Base-by-base conservation (phyloP, 139 green algal species). In the Chloropicon primus region DNA sequence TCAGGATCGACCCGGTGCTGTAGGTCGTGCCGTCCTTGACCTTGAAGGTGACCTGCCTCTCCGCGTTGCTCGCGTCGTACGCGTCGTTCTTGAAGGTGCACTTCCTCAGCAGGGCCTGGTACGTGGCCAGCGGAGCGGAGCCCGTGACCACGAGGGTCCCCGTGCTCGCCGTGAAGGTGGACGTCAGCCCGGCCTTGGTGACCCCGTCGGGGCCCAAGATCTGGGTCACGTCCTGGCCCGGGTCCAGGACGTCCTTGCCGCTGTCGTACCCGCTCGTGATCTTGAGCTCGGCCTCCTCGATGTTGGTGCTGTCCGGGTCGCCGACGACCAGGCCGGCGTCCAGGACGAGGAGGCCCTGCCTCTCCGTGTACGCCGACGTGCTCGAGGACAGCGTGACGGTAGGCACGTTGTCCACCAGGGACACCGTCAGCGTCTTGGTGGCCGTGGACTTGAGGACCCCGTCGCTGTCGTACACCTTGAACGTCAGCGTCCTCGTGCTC, bases 121-220 rank as follows among this genome's bases (percentile, higher is more conserved):
- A 75, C 5, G 72, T 53, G 5, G n/a, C 24, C 27, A 54, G 28
- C 78, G 41, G 76, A 78, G 73, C 27, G 72, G 72, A 78, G 27
- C 78, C 78, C 29, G 73, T 78, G 78, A 82, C 25, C 2, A 72
- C 78, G 24, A 78, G n/a, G 2, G 72, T 78, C 21, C 72, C 73
- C 41, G 41, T 62, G 27, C 78, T 72, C 1, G 72, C 72, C 21
- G 78, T 78, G 27, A 23, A 22, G 71, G 22, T 23, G 23, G 78
- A 75, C 2, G 78, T 82, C 22, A 72, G 23, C 24, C 25, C 26
- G 23, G 78, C 77, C 5, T 74, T 27, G n/a, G 72, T 74, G 17
- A 74, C 72, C 27, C 24, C 75, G 5, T 53, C 23, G 17, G 24
- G 28, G 5, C 24, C n/a, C 21, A 74, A 78, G 24, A 79, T 24